phyloP scores from a whole-genome alignment of 345 rosid species.

The Heritiera littoralis region DNA sequence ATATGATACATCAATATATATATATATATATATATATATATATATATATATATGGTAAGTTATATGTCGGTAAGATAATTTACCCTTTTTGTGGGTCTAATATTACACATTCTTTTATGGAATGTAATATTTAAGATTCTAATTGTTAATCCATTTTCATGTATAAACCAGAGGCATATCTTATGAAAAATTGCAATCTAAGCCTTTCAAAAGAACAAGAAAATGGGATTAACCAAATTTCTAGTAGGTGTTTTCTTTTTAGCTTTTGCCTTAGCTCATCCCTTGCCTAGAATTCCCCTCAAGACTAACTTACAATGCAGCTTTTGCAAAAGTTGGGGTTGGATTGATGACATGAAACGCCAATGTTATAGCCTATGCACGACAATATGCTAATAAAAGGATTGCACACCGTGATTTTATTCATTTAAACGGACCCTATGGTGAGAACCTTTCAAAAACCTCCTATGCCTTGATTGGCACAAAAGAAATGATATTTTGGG shows the following conservation, averaged over 20 bases:
- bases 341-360: constrained; percentile 14
- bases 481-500: background rate
- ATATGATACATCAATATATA: background rate
- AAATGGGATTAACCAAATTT: constrained; percentile 3
- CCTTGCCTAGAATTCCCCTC: background rate
- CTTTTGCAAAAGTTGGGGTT: constrained; percentile 5
- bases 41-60: too few relatives aligned
- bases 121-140: background rate
- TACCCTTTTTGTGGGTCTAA: too few relatives aligned
- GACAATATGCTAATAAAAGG: constrained; percentile 7
- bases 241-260: background rate
- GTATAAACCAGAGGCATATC: background rate
- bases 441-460: constrained; percentile 16
- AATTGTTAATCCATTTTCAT: background rate
- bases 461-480: background rate
- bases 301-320: constrained; percentile 14
- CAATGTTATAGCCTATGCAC: constrained; percentile 3
- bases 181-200: background rate
- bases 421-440: constrained; percentile 15
- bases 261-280: background rate
- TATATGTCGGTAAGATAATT: background rate
- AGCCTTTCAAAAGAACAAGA: background rate
- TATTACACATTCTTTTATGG: background rate
- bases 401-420: background rate
- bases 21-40: too few relatives aligned